phyloP scores from a whole-genome alignment of 352 stramenopile genomes.

The Elongisporangium anandrum region DNA sequence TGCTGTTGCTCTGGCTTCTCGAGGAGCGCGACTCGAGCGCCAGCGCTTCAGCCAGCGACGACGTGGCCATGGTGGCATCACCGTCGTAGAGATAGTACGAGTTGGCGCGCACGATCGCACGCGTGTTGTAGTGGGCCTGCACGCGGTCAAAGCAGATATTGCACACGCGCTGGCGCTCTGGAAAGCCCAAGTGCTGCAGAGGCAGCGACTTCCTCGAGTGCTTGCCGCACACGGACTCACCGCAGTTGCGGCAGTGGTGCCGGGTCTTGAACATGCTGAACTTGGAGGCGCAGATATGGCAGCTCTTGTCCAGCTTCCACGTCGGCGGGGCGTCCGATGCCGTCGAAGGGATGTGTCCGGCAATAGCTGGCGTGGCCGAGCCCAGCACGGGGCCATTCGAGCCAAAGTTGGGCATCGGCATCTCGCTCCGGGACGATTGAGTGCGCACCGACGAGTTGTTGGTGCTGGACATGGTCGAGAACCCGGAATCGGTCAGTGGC shows the following conservation, averaged over 20 bases:
- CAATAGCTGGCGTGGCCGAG: neutral
- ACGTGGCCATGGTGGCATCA: neutral
- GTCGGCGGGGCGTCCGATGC: conserved; percentile 15
- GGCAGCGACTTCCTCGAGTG: conserved; percentile 59
- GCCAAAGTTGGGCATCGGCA: neutral
- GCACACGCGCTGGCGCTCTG: conserved; percentile 61
- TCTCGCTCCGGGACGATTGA: neutral
- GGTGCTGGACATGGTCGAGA: neutral
- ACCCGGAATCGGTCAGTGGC: neutral
- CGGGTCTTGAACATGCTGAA: conserved; percentile 77
- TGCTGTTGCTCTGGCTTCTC: neutral
- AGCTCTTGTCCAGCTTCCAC: conserved; percentile 62
- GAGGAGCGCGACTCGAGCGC: neutral
- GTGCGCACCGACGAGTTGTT: neutral
- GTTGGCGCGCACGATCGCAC: conserved; percentile 16
- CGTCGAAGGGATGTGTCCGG: conserved; percentile 3
- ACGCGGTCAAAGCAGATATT: conserved; percentile 49
- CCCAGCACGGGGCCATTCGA: neutral
- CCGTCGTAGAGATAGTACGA: neutral
- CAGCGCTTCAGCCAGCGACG: neutral
- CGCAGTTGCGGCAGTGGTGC: conserved; percentile 83
- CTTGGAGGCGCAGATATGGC: conserved; percentile 58
- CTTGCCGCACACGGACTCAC: conserved; percentile 66
- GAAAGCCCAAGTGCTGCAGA: conserved; percentile 58
- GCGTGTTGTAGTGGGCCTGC: conserved; percentile 42